phyloP scores from a whole-genome alignment of 2,329 filamentous ascomycete genomes.

The Aspergillus sclerotialis region DNA sequence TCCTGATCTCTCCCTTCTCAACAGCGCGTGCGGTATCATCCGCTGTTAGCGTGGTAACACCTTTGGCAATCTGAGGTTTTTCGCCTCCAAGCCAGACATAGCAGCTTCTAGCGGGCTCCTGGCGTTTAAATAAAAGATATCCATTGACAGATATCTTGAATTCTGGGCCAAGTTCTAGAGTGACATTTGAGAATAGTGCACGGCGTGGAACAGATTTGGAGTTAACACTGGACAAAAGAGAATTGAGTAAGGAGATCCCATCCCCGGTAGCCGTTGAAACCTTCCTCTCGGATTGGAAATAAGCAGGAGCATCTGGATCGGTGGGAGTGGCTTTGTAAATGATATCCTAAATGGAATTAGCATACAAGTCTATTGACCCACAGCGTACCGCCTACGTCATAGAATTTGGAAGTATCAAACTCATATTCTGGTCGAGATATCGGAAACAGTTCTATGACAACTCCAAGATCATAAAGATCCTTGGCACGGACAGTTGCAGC shows the following conservation, averaged over 20 bases:
- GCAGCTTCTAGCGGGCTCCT: conserved; percentile 71
- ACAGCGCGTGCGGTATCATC: conserved; percentile 71
- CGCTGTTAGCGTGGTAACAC: conserved; percentile 66
- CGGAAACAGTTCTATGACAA: conserved; percentile 87
- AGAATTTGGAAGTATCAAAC: conserved; percentile 83
- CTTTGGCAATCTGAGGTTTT: conserved; percentile 68
- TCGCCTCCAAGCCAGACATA: conserved; percentile 89
- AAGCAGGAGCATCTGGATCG: conserved; percentile 60
- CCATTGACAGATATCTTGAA: conserved; percentile 87
- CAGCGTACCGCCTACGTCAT: conserved; percentile 61
- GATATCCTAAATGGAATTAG: conserved; percentile 59
- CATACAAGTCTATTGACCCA: not conserved
- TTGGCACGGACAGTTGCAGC: conserved; percentile 82
- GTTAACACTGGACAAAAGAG: conserved; percentile 78
- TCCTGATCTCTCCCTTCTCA: conserved; percentile 74
- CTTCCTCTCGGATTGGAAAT: conserved; percentile 42
- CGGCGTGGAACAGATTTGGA: conserved; percentile 83
- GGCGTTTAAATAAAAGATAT: conserved; percentile 80
- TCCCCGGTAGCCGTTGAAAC: conserved; percentile 63
- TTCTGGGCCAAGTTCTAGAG: conserved; percentile 77
- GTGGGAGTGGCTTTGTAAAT: conserved; percentile 69
- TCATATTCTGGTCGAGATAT: conserved; percentile 64
- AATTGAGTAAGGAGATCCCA: conserved; percentile 71
- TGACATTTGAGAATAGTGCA: conserved; percentile 77
- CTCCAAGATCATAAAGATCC: conserved; percentile 88